Percentiles rank a stretch among this genome's conserved stretches.
Evolutionary conservation across 495 filamentous ascomycete species (phyloP).

Genomic region (Glonium stellatum): DNA sequence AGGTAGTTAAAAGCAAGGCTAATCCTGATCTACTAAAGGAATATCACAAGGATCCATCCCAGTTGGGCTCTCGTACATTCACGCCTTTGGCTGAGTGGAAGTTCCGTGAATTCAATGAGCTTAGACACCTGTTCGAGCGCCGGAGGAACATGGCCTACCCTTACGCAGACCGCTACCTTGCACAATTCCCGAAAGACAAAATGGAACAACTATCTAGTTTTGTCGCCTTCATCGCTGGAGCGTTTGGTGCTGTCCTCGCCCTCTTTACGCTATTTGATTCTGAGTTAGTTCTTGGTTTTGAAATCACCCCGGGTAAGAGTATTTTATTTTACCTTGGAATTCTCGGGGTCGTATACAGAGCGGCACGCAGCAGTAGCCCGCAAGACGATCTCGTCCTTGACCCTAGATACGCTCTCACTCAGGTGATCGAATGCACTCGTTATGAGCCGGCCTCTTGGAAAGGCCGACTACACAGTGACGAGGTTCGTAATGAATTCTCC

Average conservation of each 20-base stretch:
- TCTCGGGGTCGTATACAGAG: constrained; percentile 61
- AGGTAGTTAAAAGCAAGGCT: constrained; percentile 7
- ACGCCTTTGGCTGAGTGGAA: constrained; percentile 96
- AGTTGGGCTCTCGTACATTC: constrained; percentile 76
- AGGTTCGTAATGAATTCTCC: constrained; percentile 78
- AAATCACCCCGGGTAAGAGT: constrained; percentile 76
- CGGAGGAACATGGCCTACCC: constrained; percentile 91
- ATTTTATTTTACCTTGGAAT: constrained; percentile 70
- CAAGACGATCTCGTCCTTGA: constrained; percentile 88
- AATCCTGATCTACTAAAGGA: constrained; percentile 44
- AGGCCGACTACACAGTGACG: constrained; percentile 78
- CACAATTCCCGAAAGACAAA: constrained; percentile 95
- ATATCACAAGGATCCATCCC: constrained; percentile 84
- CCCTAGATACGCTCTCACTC: constrained; percentile 77
- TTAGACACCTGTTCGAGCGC: constrained; percentile 83
- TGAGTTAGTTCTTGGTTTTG: constrained; percentile 85
- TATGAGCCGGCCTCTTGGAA: constrained; percentile 86
- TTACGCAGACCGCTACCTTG: constrained; percentile 82
- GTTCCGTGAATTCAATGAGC: constrained; percentile 96
- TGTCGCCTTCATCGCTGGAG: constrained; percentile 78
- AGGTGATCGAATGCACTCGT: constrained; percentile 85
- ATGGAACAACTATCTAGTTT: constrained; percentile 74
- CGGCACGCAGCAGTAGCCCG: constrained; percentile 69
- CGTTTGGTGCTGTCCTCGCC: constrained; percentile 74
- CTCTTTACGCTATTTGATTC: constrained; percentile 76